Evolutionary conservation across 768 basidiomycete species (phyloP), one percentile per base, ranked within the genome.

Genomic region (Coprinopsis sp.): DNA sequence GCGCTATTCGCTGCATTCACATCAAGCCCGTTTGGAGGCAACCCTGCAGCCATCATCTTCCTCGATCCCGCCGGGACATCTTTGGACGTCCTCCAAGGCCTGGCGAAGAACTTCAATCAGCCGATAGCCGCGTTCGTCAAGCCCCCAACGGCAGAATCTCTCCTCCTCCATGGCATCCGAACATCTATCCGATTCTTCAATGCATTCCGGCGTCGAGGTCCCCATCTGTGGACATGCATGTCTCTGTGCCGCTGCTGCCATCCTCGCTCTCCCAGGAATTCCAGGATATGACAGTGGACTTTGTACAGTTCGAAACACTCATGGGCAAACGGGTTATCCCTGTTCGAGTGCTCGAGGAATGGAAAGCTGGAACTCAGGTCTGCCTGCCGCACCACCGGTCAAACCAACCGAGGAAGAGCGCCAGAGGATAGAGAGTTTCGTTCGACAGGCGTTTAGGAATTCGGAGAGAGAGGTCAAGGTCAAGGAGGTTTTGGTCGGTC

Each of bases 141-240:
- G 7, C 56, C 63, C 1, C 31, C 44, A 5, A 55, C 54, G 22
- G 51, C 54, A 6, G 47, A 53, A n/a, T 6, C 40, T 19, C 50
- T 55, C 7, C 57, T 63, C 22, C 51, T 14, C 27, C 8, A 11
- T 29, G 27, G 18, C 27, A 49, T 0, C 54, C 54, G 31, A 49
- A 47, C 34, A 50, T 46, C 7, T 50, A 62, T 77, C 23, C 68
- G 71, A 38, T 76, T 62, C 60, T 66, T 72, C 51, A 54, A n/a
- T 61, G 21, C 41, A 67, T 4, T 51, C 27, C 18, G 55, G 55
- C 11, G 19, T 28, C 14, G 71, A 71, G 49, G 33, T 64, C 1
- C 57, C 63, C 7, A 45, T 72, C n/a, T 73, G 72, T 44, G 66
- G 70, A n/a, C 71, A 75, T 54, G 73, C 58, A n/a, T 65, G 65